phyloP scores from a whole-genome alignment of 2,329 filamentous ascomycete species.

The Alternaria tenuissima region DNA sequence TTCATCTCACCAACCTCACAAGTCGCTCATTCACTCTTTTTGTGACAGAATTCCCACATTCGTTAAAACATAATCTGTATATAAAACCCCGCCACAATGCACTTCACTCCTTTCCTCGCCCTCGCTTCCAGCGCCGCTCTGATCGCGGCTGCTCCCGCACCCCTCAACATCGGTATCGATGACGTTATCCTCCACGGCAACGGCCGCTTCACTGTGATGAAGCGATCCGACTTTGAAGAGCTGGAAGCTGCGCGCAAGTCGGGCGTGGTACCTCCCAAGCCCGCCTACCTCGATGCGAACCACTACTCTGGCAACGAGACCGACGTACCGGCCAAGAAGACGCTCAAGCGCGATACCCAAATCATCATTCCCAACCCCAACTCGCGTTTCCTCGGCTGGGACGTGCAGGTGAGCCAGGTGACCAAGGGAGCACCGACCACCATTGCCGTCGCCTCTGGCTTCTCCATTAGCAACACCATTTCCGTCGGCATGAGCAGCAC shows the following conservation, averaged over 20 bases:
- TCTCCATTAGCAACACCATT: constrained; percentile 46
- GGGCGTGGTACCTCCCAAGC: constrained; percentile 25
- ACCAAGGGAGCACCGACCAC: constrained; percentile 39
- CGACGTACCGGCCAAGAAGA: not conserved
- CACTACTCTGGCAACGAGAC: constrained; percentile 20
- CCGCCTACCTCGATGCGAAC: constrained; percentile 26
- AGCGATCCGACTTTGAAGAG: constrained; percentile 31
- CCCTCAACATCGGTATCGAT: constrained; percentile 28
- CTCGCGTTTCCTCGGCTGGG: constrained; percentile 51
- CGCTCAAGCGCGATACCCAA: constrained; percentile 23
- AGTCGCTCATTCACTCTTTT: constrained; percentile 3
- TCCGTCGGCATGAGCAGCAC: constrained; percentile 27
- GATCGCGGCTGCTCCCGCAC: constrained; percentile 25
- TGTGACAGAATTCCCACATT: not conserved
- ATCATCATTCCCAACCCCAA: constrained; percentile 32
- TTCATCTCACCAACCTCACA: not conserved
- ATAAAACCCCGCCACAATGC: constrained; percentile 20
- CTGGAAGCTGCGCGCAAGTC: constrained; percentile 26
- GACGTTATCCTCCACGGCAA: constrained; percentile 39
- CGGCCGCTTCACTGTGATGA: constrained; percentile 34
- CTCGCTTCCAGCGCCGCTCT: constrained; percentile 24
- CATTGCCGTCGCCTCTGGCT: constrained; percentile 48
- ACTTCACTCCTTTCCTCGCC: constrained; percentile 24
- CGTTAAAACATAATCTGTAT: constrained; percentile 11
- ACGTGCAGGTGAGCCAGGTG: constrained; percentile 50